Evolutionary conservation across 1,284 basidiomycete genomes (phyloP).

Genomic region (Ceratobasidium sp.): DNA sequence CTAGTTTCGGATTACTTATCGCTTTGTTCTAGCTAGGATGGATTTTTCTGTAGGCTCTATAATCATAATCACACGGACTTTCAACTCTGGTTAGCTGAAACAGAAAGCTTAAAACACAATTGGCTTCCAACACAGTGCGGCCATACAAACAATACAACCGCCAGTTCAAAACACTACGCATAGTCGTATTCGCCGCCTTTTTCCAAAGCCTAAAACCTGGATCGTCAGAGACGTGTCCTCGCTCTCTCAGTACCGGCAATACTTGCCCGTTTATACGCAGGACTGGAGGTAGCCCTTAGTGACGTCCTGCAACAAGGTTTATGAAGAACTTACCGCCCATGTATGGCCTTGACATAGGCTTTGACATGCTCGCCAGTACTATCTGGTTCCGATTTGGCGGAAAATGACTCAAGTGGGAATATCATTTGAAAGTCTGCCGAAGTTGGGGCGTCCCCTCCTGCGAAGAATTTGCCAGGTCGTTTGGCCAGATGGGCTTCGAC

Average conservation of each 20-base stretch:
- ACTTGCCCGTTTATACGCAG: slow-evolving; percentile 46
- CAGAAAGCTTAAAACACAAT: not conserved
- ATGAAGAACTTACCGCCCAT: slow-evolving; percentile 54
- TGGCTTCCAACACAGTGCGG: not conserved
- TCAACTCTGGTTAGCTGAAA: not conserved
- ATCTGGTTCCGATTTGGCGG: slow-evolving; percentile 44
- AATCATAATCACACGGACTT: not conserved
- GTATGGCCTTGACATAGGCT: slow-evolving; percentile 56
- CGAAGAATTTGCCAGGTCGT: slow-evolving; percentile 56
- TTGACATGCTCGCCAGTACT: slow-evolving; percentile 53
- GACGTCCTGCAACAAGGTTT: not conserved
- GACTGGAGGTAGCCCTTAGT: not conserved
- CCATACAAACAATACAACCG: not conserved
- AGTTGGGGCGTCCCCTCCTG: slow-evolving; percentile 60
- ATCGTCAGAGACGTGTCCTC: slow-evolving; percentile 5
- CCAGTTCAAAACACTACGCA: slow-evolving; percentile 21
- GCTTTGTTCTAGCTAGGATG: not conserved
- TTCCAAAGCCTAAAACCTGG: slow-evolving; percentile 44
- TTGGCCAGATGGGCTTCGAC: slow-evolving; percentile 59
- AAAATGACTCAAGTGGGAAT: slow-evolving; percentile 56
- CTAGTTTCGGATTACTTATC: not conserved
- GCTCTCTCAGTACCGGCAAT: not conserved
- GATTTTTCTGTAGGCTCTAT: not conserved
- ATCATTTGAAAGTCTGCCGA: slow-evolving; percentile 61
- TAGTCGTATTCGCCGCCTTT: slow-evolving; percentile 49